Conservation (phyloP, 176 grass and related monocot species). For the Calamus simplicifolius region DNA sequence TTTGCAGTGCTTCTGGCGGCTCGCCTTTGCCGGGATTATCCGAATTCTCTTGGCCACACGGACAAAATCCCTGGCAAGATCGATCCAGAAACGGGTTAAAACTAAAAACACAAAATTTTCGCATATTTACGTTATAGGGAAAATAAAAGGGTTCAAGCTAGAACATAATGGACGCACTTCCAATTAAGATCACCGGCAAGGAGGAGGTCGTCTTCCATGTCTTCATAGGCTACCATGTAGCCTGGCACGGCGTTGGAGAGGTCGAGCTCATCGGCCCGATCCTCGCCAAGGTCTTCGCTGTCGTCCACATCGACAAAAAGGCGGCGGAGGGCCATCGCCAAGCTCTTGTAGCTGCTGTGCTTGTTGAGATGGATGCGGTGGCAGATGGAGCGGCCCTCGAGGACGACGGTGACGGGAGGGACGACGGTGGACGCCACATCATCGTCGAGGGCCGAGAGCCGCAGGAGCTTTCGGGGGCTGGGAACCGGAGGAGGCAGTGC, state of each 20-base stretch:
- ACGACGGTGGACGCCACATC: constrained; percentile 45
- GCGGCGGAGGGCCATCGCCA: constrained; percentile 47
- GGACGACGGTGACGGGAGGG: constrained; percentile 68
- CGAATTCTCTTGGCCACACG: constrained; percentile 20
- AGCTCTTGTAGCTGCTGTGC: constrained; percentile 57
- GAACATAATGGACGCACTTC: constrained; percentile 34
- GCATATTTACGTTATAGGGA: too few species aligned
- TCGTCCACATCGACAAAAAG: constrained; percentile 52
- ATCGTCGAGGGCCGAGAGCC: constrained; percentile 31
- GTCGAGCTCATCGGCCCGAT: constrained; percentile 2
- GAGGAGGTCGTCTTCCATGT: constrained; percentile 88
- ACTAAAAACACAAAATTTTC: too few species aligned
- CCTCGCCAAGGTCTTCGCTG: background rate
- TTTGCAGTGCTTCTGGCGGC: constrained; percentile 1
- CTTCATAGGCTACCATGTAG: constrained; percentile 83
- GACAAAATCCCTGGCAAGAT: constrained; percentile 18
- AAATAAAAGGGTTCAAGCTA: too few species aligned
- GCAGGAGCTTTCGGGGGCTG: constrained; percentile 37
- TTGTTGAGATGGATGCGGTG: constrained; percentile 62
- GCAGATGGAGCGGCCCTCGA: constrained; percentile 80
- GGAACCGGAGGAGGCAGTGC: background rate
- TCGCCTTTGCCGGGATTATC: constrained; percentile 26
- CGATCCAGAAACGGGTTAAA: background rate
- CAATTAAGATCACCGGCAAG: constrained; percentile 89
- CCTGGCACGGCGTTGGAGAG: constrained; percentile 83